Base-by-base conservation (phyloP, 2,329 filamentous ascomycete genomes). In the Trichoderma lentiforme region DNA sequence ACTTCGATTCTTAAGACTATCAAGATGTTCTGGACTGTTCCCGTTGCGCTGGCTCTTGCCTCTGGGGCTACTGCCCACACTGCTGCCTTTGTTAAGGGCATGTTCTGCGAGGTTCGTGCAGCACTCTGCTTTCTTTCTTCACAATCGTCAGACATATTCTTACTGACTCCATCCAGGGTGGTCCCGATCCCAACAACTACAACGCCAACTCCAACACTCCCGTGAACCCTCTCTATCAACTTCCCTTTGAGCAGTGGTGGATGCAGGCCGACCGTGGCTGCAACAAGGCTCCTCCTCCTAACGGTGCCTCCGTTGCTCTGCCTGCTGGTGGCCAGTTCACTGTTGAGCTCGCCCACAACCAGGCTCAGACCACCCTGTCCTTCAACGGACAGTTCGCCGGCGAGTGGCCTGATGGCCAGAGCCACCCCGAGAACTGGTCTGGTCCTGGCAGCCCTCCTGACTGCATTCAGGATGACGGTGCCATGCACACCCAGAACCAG, bases 271-370 rank as follows among this genome's bases (percentile, higher is more conserved):
- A 83, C 70, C 81, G 83, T 26, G 81, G 82, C 43, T 86, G 84
- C 72, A 79, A 85, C 71, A 73, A 76, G 12, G 80, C 79, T 21
- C 82, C 79, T 32, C 75, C 75, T 21, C 71, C 71, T 24, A 51
- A 73, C 26, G 71, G 71, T 34, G 73, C 65, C 12, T 74, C 73
- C 15, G 79, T 87, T 58, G 79, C 80, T 24, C 76, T 86, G 8
- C 84, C 84, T 1, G 85, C 84, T 6, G 83, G 84, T 30, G 82
- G 82, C n/a, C 75, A 79, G 0, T 84, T 86, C 73, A 84, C 81
- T 4, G 82, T 84, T 43, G 84, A 87, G 74, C 77, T 85, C 1
- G 84, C 84, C 9, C 81, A 84, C 72, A 86, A 86, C 78, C 82
- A 82, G 21, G 84, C 79, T 4, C 80, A 81, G 66, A 85, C 84